Evolutionary conservation across 805 yeast genomes (phyloP).

Genomic region (Saccharomyces paradoxus): DNA sequence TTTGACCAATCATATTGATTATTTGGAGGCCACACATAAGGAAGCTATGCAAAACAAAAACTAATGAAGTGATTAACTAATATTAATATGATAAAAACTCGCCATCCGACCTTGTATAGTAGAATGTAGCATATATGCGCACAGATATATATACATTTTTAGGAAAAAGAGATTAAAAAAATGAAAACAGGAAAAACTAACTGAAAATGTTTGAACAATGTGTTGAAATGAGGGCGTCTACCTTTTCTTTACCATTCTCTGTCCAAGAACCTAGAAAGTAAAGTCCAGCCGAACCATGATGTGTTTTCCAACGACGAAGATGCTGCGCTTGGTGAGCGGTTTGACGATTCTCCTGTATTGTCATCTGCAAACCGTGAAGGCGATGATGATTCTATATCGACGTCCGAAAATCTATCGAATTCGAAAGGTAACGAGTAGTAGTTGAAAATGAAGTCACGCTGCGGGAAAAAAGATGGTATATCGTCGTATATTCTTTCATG

Average conservation of each 20-base stretch:
- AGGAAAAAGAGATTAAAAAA: not conserved
- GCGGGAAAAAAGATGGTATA: slow-evolving; percentile 3
- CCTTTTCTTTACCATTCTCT: not conserved
- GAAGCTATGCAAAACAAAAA: not conserved
- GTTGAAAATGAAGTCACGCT: slow-evolving; percentile 1
- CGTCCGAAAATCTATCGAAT: not conserved
- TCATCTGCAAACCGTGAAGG: not conserved
- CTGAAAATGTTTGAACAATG: not conserved
- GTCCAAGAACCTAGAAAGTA: not conserved
- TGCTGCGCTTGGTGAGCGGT: not conserved
- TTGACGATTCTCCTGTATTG: not conserved
- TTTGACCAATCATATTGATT: slow-evolving; percentile 11
- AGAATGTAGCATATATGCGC: not conserved
- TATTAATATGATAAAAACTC: not conserved
- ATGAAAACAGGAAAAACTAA: not conserved
- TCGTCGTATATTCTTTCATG: not conserved
- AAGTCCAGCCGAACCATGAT: slow-evolving; percentile 2
- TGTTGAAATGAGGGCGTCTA: not conserved
- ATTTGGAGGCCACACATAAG: slow-evolving; percentile 8
- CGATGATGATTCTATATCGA: not conserved
- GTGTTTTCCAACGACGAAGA: not conserved
- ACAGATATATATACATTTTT: not conserved
- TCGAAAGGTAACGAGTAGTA: slow-evolving; percentile 1
- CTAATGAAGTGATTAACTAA: not conserved
- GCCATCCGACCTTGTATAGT: not conserved